Evolutionary conservation across 306 rosid genomes (phyloP).

Genomic region (Cucurbita argyrosperma): DNA sequence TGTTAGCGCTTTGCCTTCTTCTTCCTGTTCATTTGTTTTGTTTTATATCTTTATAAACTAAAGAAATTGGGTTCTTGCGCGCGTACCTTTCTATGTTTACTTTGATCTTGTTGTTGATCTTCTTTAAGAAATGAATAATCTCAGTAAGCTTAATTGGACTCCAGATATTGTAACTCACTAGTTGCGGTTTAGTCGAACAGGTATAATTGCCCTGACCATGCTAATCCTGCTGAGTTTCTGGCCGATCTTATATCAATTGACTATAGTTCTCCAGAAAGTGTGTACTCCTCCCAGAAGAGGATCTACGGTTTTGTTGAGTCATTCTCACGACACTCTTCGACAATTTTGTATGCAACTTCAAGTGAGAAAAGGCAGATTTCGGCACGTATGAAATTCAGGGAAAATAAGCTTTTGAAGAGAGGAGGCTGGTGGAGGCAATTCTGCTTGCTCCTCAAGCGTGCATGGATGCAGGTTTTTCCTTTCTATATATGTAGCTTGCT

Average conservation of each 20-base stretch:
- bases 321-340: constrained; percentile 42
- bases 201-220: constrained; percentile 72
- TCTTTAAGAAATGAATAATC: background rate
- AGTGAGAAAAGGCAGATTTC: constrained; percentile 33
- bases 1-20: background rate
- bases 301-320: constrained; percentile 72
- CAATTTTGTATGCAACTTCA: constrained; percentile 61
- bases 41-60: background rate
- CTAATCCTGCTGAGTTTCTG: constrained; percentile 82
- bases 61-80: background rate
- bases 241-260: constrained; percentile 93
- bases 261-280: constrained; percentile 81
- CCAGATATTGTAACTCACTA: background rate
- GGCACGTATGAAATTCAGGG: constrained; percentile 21
- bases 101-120: background rate
- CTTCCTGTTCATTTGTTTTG: background rate
- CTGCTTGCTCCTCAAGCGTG: constrained; percentile 78
- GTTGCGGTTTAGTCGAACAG: constrained; percentile 31
- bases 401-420: constrained; percentile 32
- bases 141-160: background rate
- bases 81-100: background rate
- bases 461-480: constrained; percentile 82
- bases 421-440: constrained; percentile 90
- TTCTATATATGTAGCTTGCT: background rate
- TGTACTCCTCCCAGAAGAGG: constrained; percentile 60